These are phyloP conservation scores for Nitzschia inconspicua DNA, from an alignment of 108 stramenopile species.

Conservation along the genomic window DNA sequence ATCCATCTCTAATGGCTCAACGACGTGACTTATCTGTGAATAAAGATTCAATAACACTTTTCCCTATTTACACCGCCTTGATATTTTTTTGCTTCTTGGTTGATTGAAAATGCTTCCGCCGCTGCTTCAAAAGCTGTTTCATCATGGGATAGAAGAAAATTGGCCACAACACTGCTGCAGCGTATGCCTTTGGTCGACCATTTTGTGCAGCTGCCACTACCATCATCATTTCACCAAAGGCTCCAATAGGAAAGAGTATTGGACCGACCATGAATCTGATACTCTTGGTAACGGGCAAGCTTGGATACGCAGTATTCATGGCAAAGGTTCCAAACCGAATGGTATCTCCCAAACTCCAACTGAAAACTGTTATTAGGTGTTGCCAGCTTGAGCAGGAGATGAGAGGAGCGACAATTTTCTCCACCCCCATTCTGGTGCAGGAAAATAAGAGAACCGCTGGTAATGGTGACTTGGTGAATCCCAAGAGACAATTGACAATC, in stretches of 20 bases:
- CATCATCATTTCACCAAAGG: conserved; percentile 49
- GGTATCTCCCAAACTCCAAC: conserved; percentile 40
- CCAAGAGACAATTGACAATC: conserved; percentile 27
- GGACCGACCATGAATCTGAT: conserved; percentile 46
- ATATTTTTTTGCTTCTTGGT: conserved; percentile 9
- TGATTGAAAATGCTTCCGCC: conserved; percentile 35
- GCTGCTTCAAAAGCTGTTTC: conserved; percentile 39
- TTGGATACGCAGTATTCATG: conserved; percentile 10
- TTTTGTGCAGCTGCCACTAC: conserved; percentile 7
- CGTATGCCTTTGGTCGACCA: conserved; percentile 14
- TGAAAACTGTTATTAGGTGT: conserved; percentile 31
- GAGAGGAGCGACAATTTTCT: conserved; percentile 34
- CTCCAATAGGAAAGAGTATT: conserved; percentile 46
- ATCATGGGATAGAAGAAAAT: conserved; percentile 40
- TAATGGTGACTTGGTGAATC: conserved; percentile 33
- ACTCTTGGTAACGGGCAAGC: conserved; percentile 14
- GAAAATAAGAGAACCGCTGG: conserved; percentile 35
- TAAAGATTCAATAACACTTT: neutral
- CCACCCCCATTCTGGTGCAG: conserved; percentile 28
- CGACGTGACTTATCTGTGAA: neutral
- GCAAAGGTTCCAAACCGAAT: conserved; percentile 50
- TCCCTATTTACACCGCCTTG: conserved; percentile 11
- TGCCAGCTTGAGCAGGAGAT: conserved; percentile 19
- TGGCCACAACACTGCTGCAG: conserved; percentile 41
- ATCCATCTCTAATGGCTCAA: too few relatives aligned